Evolutionary conservation across 78 protist species (phyloP).

Genomic region (Bodo saltans): DNA sequence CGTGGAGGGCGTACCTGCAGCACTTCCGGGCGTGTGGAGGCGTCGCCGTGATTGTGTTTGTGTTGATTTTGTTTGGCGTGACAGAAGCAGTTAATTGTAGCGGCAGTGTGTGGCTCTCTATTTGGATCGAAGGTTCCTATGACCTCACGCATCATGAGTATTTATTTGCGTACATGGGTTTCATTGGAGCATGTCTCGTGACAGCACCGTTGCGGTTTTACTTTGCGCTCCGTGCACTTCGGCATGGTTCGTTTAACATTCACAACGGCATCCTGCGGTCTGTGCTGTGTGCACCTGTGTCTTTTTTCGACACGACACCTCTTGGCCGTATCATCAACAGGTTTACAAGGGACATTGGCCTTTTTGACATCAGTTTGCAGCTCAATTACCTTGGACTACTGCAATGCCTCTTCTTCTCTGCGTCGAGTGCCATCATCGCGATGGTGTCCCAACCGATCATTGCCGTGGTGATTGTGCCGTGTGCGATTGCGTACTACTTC

Average conservation of each 20-base stretch:
- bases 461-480: conserved; percentile 18
- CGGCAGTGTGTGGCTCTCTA: conserved; percentile 3
- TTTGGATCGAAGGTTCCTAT: conserved; percentile 26
- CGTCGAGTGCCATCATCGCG: not conserved
- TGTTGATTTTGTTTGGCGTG: not conserved
- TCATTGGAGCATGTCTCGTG: not conserved
- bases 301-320: conserved; percentile 45
- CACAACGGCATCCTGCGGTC: not conserved
- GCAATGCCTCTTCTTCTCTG: not conserved
- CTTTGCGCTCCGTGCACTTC: not conserved
- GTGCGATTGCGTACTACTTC: conserved; percentile 19
- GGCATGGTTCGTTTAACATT: not conserved
- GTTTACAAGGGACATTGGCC: conserved; percentile 42
- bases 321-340: conserved; percentile 34
- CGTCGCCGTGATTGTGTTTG: not conserved
- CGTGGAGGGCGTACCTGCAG: not conserved
- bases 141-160: not conserved
- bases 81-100: not conserved
- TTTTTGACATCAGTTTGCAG: conserved; percentile 27
- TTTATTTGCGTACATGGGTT: not conserved
- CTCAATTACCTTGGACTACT: not conserved
- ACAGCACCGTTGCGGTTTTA: not conserved
- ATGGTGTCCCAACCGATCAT: conserved; percentile 5
- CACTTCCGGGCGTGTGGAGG: conserved; percentile 25
- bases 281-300: conserved; percentile 35